A percentile compares a stretch with the other conserved stretches of the same genome.
phyloP scores from a whole-genome alignment of 202 grass and related monocot species.

The Musa balbisiana region DNA sequence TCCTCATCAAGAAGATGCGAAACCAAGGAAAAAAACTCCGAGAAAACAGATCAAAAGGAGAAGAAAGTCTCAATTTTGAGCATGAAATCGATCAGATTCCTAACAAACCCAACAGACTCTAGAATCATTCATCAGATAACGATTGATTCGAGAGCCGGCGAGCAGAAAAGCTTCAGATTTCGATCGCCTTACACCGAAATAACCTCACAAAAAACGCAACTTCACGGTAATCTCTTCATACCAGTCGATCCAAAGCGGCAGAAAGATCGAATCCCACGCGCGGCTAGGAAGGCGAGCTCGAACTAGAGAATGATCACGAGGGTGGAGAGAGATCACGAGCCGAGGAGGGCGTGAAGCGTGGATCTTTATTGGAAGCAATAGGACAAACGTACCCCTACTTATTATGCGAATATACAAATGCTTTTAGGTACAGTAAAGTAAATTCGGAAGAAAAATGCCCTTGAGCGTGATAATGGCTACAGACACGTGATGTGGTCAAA shows the following conservation, averaged over 20 bases:
- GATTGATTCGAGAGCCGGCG: neutral
- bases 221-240: neutral
- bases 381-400: constrained; percentile 7
- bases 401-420: neutral
- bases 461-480: neutral
- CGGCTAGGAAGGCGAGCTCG: constrained; percentile 10
- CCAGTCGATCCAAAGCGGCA: neutral
- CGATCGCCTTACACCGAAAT: neutral
- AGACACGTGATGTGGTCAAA: neutral
- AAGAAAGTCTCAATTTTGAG: neutral
- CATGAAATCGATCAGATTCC: neutral
- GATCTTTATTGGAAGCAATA: constrained; percentile 1
- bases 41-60: neutral
- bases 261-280: constrained; percentile 1
- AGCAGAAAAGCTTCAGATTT: neutral
- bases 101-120: neutral
- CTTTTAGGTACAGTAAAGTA: neutral
- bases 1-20: neutral
- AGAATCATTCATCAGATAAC: neutral
- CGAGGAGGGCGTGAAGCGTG: too few relatives aligned
- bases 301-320: neutral
- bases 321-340: too few relatives aligned
- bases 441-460: neutral
- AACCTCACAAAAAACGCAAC: neutral
- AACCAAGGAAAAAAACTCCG: neutral